Percentiles rank a stretch among this genome's conserved stretches.
phyloP scores from a whole-genome alignment of 805 yeast species.

The Danielozyma ontarioensis region DNA sequence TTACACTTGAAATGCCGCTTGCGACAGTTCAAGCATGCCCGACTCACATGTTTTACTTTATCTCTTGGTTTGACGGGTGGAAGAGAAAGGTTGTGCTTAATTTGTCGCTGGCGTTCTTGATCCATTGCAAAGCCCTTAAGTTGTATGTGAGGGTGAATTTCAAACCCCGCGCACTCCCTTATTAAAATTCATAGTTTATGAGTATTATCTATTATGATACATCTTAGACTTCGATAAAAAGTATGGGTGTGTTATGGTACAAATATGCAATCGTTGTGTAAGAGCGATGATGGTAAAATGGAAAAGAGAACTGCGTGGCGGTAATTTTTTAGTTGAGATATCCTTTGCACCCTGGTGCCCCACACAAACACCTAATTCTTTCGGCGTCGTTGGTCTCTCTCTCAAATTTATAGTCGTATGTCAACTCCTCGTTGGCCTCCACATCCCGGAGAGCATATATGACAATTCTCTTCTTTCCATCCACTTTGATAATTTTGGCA shows the following conservation, averaged over 20 bases:
- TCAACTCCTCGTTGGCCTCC: slow-evolving; percentile 83
- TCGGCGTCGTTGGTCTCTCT: slow-evolving; percentile 85
- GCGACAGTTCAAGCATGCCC: slow-evolving; percentile 49
- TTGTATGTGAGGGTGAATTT: too few relatives aligned
- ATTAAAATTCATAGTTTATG: too few relatives aligned
- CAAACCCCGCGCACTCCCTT: too few relatives aligned
- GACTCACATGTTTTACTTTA: slow-evolving; percentile 5
- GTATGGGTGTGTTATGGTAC: too few relatives aligned
- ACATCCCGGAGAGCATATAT: slow-evolving; percentile 89
- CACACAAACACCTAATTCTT: slow-evolving; percentile 88
- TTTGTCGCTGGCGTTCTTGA: neutral
- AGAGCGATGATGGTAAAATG: too few relatives aligned
- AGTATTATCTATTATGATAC: too few relatives aligned
- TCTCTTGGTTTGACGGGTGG: neutral
- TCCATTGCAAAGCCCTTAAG: too few relatives aligned
- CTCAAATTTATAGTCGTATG: slow-evolving; percentile 95
- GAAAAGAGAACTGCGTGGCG: too few relatives aligned
- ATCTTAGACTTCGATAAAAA: too few relatives aligned
- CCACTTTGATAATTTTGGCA: slow-evolving; percentile 92
- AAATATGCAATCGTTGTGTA: too few relatives aligned
- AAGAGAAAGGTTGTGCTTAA: neutral
- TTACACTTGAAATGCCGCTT: slow-evolving; percentile 48
- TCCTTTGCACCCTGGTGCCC: slow-evolving; percentile 92
- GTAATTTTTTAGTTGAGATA: slow-evolving; percentile 79
- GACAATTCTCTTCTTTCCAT: slow-evolving; percentile 89